phyloP scores from a whole-genome alignment of 1,284 basidiomycete species.

The Ceratobasidium sp. region DNA sequence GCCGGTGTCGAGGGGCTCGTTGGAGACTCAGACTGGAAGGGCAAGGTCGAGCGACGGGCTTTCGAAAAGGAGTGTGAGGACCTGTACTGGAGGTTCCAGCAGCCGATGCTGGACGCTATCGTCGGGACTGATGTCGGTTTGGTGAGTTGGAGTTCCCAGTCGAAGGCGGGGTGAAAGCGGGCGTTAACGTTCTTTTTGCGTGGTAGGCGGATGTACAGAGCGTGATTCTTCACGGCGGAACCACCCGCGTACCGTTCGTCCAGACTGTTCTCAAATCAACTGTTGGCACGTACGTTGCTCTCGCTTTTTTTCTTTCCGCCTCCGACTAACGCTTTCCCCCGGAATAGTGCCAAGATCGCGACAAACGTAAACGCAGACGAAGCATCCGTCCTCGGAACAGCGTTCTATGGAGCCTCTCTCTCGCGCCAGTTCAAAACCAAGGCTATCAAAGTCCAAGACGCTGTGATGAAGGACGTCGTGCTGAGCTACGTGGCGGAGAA shows the following conservation, averaged over 20 bases:
- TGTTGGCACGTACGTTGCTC: constrained; percentile 75
- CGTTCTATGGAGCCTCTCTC: constrained; percentile 90
- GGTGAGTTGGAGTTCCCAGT: no score
- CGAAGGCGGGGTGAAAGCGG: no score
- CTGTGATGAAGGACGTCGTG: constrained; percentile 78
- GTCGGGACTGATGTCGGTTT: constrained; percentile 75
- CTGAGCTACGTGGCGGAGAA: constrained; percentile 78
- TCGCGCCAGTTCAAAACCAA: constrained; percentile 97
- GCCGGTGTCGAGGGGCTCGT: constrained; percentile 87
- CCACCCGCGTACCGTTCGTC: constrained; percentile 91
- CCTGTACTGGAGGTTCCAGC: constrained; percentile 71
- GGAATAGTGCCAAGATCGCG: constrained; percentile 81
- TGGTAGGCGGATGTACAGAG: constrained; percentile 87
- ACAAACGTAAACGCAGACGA: constrained; percentile 98
- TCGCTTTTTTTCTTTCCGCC: neutral
- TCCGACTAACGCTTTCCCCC: no score
- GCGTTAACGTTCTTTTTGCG: no score
- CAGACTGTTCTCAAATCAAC: constrained; percentile 82
- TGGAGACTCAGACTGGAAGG: constrained; percentile 91
- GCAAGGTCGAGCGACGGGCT: constrained; percentile 78
- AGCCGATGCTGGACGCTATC: constrained; percentile 85
- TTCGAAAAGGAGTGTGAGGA: constrained; percentile 83
- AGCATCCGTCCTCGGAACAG: constrained; percentile 94
- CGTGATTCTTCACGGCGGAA: constrained; percentile 92
- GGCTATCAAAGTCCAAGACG: constrained; percentile 87